A percentile compares a stretch with the other conserved stretches of the same genome.
Conservation (phyloP, 1,284 basidiomycete genomes). For the Rhodofomes roseus region DNA sequence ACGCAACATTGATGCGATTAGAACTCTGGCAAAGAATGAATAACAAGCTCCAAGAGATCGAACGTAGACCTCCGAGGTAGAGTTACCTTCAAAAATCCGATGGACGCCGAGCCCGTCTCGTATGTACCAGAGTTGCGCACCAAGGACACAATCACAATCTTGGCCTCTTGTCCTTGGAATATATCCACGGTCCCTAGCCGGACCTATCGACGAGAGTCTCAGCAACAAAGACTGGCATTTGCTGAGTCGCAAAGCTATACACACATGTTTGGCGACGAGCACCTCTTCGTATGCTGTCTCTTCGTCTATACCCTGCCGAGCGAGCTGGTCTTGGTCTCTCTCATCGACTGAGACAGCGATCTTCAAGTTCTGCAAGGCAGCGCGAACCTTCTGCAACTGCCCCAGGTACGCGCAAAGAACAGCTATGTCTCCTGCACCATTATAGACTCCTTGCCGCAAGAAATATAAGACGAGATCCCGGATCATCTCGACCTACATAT, state of each 20-base stretch:
- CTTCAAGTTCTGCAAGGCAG: conserved; percentile 44
- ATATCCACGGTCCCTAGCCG: conserved; percentile 76
- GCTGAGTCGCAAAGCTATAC: background rate
- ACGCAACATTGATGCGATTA: conserved; percentile 39
- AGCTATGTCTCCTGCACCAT: conserved; percentile 58
- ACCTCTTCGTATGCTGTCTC: conserved; percentile 32
- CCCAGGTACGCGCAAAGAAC: conserved; percentile 76
- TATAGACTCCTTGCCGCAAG: conserved; percentile 40
- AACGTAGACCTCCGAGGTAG: background rate
- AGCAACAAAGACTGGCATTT: too few species aligned
- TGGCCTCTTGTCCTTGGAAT: conserved; percentile 70
- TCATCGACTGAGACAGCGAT: conserved; percentile 69
- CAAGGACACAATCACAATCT: conserved; percentile 68
- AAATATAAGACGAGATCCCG: conserved; percentile 69
- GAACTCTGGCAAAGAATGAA: conserved; percentile 7
- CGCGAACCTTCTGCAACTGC: conserved; percentile 45
- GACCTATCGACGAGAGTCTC: conserved; percentile 44
- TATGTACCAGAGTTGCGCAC: conserved; percentile 60
- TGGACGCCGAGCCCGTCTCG: conserved; percentile 39
- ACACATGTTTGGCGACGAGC: conserved; percentile 42
- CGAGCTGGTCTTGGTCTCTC: conserved; percentile 57
- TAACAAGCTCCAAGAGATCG: too few species aligned
- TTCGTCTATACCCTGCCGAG: conserved; percentile 36
- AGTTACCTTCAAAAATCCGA: conserved; percentile 68
- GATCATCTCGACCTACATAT: conserved; percentile 56